Conservation (phyloP, 306 rosid species). For the Lagenaria siceraria region DNA sequence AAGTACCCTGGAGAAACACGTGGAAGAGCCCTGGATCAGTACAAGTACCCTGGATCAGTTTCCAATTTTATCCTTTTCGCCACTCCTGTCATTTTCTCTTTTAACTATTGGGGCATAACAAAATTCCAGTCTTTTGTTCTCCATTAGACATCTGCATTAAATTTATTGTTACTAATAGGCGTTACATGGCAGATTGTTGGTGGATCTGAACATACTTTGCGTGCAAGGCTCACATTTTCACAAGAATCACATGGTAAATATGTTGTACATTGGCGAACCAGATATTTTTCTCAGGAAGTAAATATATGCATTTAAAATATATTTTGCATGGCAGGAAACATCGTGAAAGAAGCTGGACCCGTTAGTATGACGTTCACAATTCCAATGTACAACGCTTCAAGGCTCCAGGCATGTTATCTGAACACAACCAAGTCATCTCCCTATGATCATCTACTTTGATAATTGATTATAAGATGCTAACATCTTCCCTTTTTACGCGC, state of each 20-base stretch:
- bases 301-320: not conserved
- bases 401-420: constrained; percentile 50
- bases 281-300: not conserved
- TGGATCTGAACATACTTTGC: constrained; percentile 86
- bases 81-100: not conserved
- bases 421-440: not conserved
- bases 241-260: constrained; percentile 65
- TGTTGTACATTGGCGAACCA: not conserved
- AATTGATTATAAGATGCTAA: constrained; percentile 9
- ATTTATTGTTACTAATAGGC: constrained; percentile 8
- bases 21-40: too few species aligned
- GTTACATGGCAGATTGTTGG: constrained; percentile 64
- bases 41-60: not conserved
- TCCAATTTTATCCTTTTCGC: not conserved
- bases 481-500: constrained; percentile 18
- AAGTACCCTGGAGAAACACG: not conserved
- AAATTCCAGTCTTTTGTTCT: not conserved
- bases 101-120: not conserved
- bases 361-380: constrained; percentile 88
- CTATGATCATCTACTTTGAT: not conserved
- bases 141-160: not conserved
- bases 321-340: constrained; percentile 46
- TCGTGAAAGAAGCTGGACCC: constrained; percentile 91
- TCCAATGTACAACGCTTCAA: constrained; percentile 85
- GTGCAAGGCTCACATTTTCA: constrained; percentile 70